Conservation (phyloP, 257 asterid genomes). For the Coffea eugenioides region DNA sequence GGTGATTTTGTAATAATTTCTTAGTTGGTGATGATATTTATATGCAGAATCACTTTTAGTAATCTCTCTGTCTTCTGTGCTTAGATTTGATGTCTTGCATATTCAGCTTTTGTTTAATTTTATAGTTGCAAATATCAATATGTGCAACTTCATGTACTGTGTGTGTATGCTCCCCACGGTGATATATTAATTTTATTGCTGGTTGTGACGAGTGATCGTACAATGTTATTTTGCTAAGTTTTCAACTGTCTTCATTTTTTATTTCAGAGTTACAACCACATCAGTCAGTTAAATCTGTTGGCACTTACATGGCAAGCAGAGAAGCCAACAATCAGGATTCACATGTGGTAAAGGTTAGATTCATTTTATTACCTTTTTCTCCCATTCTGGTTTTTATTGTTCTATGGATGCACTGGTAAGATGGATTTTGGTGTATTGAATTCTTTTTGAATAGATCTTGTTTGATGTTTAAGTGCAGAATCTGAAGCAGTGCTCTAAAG, state of each 20-base stretch:
- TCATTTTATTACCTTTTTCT: background rate
- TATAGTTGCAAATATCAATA: background rate
- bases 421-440: background rate
- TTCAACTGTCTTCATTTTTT: slow-evolving; percentile 2
- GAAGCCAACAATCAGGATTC: slow-evolving; percentile 18
- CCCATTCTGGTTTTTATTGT: background rate
- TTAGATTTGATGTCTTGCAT: background rate
- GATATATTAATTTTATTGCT: background rate
- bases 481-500: slow-evolving; percentile 19
- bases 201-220: background rate
- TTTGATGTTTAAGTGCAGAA: slow-evolving; percentile 33
- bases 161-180: too few species aligned
- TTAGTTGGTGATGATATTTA: background rate
- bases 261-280: slow-evolving; percentile 39
- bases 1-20: background rate
- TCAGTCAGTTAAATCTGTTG: slow-evolving; percentile 23
- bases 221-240: slow-evolving; percentile 5
- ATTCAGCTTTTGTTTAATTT: background rate
- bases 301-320: slow-evolving; percentile 23
- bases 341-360: slow-evolving; percentile 48
- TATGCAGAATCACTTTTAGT: background rate
- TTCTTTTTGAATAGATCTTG: background rate
- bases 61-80: background rate
- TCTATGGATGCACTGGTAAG: background rate
- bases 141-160: background rate